Evolutionary conservation across 495 filamentous ascomycete genomes (phyloP), one percentile per base, ranked within the genome.

Genomic region (Penicillium crystallinum): DNA sequence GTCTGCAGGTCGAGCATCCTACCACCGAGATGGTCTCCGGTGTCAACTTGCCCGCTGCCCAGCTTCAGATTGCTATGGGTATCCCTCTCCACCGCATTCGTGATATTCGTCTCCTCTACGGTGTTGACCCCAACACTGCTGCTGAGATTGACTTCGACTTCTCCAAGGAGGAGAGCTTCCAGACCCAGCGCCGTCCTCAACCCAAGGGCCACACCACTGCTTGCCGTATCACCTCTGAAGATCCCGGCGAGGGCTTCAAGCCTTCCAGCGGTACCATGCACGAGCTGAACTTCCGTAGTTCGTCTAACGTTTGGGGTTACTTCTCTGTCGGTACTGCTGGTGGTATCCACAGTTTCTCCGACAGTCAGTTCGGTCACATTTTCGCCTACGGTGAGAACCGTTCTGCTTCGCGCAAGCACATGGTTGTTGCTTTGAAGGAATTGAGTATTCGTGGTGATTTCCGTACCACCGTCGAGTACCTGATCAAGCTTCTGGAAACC

Each of bases 401-500:
- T 62, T 83, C 88, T 19, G 91, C 93, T 25, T 99, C 93, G 22
- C 80, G 93, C 52, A 99, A 99, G 70, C 95, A 99, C 78, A 99
- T 99, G 93, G 90, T 99, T 60, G 89, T 99, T 42, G 93, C 93
- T 6, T 73, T 99, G 62, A 99, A 99, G 77, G 93, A 99, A 74
- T 72, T 99, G 63, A 97, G 91, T 74, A 99, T 99, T 76, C 95
- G 93, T 73, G 93, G 93, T 78, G 93, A 99, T 69, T 99, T 99
- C 80, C 79, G 92, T 60, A 97, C 92, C 37, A 99, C 93, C 6
- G 91, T 99, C 35, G 93, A 99, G 68, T 99, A 99, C 72, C 81
- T 99, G 40, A 97, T 99, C 71, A 99, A 99, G 77, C 83, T 99
- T 44, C 82, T 99, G 35, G 92, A 99, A 73, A 99, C 93, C 0